Evolutionary conservation across 441 rosid genomes (phyloP).

Genomic region (Populus hybrid): DNA sequence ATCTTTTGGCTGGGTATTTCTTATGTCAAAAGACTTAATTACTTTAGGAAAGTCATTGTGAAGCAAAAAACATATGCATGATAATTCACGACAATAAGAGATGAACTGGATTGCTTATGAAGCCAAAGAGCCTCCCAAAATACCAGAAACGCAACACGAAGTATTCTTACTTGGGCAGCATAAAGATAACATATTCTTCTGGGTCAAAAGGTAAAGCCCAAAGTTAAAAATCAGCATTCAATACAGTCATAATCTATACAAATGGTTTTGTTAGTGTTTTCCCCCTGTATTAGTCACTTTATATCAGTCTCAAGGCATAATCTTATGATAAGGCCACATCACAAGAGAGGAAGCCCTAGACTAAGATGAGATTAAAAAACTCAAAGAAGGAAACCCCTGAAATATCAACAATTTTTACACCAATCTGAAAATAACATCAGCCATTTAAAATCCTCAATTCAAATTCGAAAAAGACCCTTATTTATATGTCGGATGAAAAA

Average conservation of each 20-base stretch:
- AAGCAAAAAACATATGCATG: not conserved
- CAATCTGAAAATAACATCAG: not conserved
- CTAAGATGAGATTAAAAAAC: not conserved
- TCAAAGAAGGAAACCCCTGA: not conserved
- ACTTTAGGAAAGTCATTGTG: not conserved
- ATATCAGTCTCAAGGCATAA: not conserved
- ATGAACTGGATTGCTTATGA: not conserved
- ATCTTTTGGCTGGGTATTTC: not conserved
- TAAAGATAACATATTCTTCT: not conserved
- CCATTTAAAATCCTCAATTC: not conserved
- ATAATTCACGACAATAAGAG: not conserved
- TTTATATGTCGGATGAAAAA: no score
- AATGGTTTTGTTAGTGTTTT: not conserved
- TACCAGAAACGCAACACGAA: not conserved
- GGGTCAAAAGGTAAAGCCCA: not conserved
- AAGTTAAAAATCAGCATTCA: not conserved
- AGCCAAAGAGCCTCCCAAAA: not conserved
- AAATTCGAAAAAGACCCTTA: no score
- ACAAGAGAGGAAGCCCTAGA: not conserved
- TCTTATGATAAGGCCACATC: not conserved
- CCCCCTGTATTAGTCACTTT: not conserved
- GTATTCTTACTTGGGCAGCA: slow-evolving; percentile 9
- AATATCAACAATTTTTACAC: not conserved
- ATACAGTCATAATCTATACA: not conserved
- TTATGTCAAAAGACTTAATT: not conserved